These are phyloP conservation scores for Pilasporangium apinafurcum DNA, from an alignment of 352 stramenopile genomes.

Conservation along the genomic window DNA sequence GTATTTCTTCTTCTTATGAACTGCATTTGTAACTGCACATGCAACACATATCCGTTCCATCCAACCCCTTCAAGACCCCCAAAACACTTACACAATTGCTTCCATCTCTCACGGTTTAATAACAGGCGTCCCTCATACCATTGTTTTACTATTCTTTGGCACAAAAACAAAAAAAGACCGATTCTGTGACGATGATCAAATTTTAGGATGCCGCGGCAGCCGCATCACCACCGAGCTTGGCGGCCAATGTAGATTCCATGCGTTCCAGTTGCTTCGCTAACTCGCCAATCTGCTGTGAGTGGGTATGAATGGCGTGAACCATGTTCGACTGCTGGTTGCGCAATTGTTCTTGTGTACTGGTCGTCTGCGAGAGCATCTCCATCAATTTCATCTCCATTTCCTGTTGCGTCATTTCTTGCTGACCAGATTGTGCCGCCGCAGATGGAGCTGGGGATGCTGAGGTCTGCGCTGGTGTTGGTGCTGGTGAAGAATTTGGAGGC, in stretches of 20 bases:
- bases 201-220: too few relatives aligned
- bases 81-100: too few relatives aligned
- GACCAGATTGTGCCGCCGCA: slow-evolving; percentile 6
- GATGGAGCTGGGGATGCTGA: not conserved
- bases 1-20: too few relatives aligned
- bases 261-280: slow-evolving; percentile 74
- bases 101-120: too few relatives aligned
- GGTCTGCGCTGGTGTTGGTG: slow-evolving; percentile 6
- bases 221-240: slow-evolving; percentile 31
- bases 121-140: too few relatives aligned
- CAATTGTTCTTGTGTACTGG: slow-evolving; percentile 72
- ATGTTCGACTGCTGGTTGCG: slow-evolving; percentile 77
- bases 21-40: too few relatives aligned
- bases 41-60: too few relatives aligned
- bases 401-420: slow-evolving; percentile 22
- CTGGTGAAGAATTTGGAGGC: not conserved
- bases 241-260: slow-evolving; percentile 64
- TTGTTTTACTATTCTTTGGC: too few relatives aligned
- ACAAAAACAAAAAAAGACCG: too few relatives aligned
- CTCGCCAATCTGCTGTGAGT: slow-evolving; percentile 77
- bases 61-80: too few relatives aligned
- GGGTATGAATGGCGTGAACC: slow-evolving; percentile 64
- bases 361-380: slow-evolving; percentile 75
- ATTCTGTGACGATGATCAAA: too few relatives aligned
- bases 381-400: slow-evolving; percentile 76